phyloP scores from a whole-genome alignment of 192 early-diverging fungal genomes.

The Thamnidium elegans region DNA sequence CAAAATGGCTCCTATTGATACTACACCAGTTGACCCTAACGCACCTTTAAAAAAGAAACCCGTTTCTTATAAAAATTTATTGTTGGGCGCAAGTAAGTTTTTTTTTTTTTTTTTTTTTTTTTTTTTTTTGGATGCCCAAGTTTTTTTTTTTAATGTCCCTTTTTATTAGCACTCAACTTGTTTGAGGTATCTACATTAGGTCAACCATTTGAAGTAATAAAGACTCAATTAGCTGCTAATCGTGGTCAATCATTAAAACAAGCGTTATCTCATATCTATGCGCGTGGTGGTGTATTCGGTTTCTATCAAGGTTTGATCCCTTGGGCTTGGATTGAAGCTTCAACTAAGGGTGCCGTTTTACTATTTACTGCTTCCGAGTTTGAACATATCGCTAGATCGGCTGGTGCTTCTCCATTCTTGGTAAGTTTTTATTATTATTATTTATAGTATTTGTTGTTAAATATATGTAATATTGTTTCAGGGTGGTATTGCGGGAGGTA shows the following conservation, averaged over 20 bases:
- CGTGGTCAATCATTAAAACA: constrained; percentile 75
- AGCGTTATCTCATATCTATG: constrained; percentile 73
- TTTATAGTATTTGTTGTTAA: neutral
- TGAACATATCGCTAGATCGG: constrained; percentile 47
- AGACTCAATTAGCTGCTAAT: constrained; percentile 94
- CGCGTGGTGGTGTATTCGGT: constrained; percentile 83
- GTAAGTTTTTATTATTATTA: constrained; percentile 30
- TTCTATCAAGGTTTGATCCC: constrained; percentile 91
- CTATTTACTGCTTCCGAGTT: constrained; percentile 62
- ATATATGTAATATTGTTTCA: constrained; percentile 11
- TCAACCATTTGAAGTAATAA: constrained; percentile 95
- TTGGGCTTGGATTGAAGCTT: constrained; percentile 64
- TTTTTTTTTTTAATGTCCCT: neutral
- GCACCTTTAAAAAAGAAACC: constrained; percentile 74
- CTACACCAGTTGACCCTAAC: constrained; percentile 20
- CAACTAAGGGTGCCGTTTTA: constrained; percentile 60
- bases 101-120: neutral
- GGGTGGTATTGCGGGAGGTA: constrained; percentile 90
- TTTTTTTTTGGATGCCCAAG: too few relatives aligned
- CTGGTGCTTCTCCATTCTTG: constrained; percentile 56
- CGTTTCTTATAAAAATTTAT: constrained; percentile 81
- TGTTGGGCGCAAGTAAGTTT: constrained; percentile 74
- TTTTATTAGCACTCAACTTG: constrained; percentile 54
- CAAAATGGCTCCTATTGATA: constrained; percentile 17
- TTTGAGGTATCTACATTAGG: constrained; percentile 92